Conservation (phyloP, 179 eudicot species). For the Patellifolia procumbens region DNA sequence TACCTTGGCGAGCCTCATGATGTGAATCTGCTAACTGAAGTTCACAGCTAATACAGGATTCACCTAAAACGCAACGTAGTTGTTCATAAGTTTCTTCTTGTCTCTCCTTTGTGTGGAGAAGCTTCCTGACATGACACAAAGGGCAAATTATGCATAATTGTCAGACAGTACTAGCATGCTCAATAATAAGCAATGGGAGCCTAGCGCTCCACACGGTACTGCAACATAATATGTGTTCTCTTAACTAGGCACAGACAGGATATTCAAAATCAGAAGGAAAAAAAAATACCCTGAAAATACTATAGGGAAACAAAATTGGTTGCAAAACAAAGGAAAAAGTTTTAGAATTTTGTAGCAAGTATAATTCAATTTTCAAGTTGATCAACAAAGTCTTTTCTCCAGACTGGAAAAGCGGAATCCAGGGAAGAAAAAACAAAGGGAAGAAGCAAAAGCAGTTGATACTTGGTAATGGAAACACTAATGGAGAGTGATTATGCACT, state of each 20-base stretch:
- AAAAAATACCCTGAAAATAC: not conserved
- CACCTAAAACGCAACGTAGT: slow-evolving; percentile 64
- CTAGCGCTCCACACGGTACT: not conserved
- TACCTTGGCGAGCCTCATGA: slow-evolving; percentile 48
- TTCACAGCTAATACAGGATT: slow-evolving; percentile 74
- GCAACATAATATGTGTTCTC: not conserved
- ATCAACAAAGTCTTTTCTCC: no score
- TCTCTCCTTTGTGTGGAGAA: slow-evolving; percentile 69
- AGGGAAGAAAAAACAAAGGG: not conserved
- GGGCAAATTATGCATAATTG: not conserved
- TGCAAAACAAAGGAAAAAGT: not conserved
- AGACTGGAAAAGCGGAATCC: not conserved
- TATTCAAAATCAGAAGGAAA: not conserved
- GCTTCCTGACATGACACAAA: slow-evolving; percentile 43
- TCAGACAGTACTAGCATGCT: not conserved
- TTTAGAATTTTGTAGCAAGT: no score
- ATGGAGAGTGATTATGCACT: not conserved
- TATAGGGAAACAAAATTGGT: not conserved
- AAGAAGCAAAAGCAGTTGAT: no score
- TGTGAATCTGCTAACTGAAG: slow-evolving; percentile 58
- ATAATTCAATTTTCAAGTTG: no score
- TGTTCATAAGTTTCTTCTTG: slow-evolving; percentile 59
- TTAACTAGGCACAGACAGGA: not conserved
- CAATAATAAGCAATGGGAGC: not conserved
- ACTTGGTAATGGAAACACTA: not conserved